Percentiles rank a stretch among this genome's conserved stretches.
Evolutionary conservation across 208 protist species (phyloP).

Genomic region (Borovskyia barvae): DNA sequence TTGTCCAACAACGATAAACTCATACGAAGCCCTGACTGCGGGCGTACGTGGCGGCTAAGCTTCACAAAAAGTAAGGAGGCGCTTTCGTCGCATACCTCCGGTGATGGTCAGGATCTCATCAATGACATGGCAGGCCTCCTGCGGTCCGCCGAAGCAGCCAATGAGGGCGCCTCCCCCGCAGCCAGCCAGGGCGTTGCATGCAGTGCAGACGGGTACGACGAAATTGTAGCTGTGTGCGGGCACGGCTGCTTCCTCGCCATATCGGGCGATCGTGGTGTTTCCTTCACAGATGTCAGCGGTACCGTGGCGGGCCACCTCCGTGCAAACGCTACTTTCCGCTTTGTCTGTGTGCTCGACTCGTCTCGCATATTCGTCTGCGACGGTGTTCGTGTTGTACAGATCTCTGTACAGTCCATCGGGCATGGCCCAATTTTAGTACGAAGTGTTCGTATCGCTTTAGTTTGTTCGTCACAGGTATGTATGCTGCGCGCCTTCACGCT

Average conservation of each 20-base stretch:
- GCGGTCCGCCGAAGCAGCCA: conserved; percentile 1
- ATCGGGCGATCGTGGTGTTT: conserved; percentile 66
- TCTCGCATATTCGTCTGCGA: conserved; percentile 18
- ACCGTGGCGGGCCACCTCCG: neutral
- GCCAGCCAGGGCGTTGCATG: conserved; percentile 7
- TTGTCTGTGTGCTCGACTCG: conserved; percentile 18
- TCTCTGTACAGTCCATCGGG: conserved; percentile 1
- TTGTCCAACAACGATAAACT: conserved; percentile 47
- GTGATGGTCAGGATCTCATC: conserved; percentile 6
- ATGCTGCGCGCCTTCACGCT: conserved; percentile 14
- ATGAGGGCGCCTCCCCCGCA: neutral
- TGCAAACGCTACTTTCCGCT: conserved; percentile 5
- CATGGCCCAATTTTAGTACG: conserved; percentile 12
- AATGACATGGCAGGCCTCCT: conserved; percentile 14
- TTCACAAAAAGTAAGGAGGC: conserved; percentile 9
- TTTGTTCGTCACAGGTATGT: conserved; percentile 20
- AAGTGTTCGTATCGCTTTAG: conserved; percentile 14
- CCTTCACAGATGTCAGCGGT: conserved; percentile 28
- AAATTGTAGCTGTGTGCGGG: conserved; percentile 57
- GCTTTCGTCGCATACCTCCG: conserved; percentile 1
- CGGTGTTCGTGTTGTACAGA: neutral
- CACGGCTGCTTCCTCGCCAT: conserved; percentile 48
- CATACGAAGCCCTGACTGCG: conserved; percentile 65
- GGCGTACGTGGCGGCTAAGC: conserved; percentile 45
- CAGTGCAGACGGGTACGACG: conserved; percentile 25